phyloP scores from a whole-genome alignment of 192 early-diverging fungal species.

The Chytriomyces sp. region DNA sequence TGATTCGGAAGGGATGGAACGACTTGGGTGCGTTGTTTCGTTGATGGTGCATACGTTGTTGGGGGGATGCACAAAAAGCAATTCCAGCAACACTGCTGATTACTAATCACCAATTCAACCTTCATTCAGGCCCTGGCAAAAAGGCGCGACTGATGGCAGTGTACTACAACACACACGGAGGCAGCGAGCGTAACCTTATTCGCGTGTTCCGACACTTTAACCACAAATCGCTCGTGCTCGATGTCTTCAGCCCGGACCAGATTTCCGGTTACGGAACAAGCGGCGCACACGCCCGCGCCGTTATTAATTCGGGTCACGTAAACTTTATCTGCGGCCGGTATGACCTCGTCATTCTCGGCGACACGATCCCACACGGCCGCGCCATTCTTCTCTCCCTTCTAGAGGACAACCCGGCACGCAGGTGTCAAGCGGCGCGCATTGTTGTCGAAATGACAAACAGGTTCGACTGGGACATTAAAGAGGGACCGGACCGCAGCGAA shows the following conservation, averaged over 20 bases:
- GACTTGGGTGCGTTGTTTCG: not conserved
- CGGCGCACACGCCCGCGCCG: not conserved
- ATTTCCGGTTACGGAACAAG: conserved; percentile 16
- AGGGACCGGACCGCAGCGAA: not conserved
- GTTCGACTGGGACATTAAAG: conserved; percentile 18
- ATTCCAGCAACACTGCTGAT: no score
- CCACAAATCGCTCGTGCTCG: conserved; percentile 1
- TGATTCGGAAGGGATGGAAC: conserved; percentile 1
- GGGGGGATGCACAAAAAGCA: no score
- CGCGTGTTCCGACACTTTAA: not conserved
- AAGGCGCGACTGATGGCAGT: not conserved
- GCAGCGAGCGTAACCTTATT: not conserved
- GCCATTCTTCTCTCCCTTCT: not conserved
- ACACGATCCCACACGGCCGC: conserved; percentile 31
- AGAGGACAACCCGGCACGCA: not conserved
- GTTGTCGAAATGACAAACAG: conserved; percentile 32
- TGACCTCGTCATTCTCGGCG: conserved; percentile 16
- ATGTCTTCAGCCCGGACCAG: conserved; percentile 8
- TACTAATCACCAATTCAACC: no score
- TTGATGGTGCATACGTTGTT: no score
- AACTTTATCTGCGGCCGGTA: conserved; percentile 8
- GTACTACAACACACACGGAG: conserved; percentile 29
- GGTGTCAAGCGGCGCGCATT: not conserved
- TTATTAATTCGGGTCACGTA: conserved; percentile 21
- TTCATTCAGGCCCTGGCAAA: not conserved